Conservation (phyloP, 1,284 basidiomycete genomes). For the Takashimella koratensis region DNA sequence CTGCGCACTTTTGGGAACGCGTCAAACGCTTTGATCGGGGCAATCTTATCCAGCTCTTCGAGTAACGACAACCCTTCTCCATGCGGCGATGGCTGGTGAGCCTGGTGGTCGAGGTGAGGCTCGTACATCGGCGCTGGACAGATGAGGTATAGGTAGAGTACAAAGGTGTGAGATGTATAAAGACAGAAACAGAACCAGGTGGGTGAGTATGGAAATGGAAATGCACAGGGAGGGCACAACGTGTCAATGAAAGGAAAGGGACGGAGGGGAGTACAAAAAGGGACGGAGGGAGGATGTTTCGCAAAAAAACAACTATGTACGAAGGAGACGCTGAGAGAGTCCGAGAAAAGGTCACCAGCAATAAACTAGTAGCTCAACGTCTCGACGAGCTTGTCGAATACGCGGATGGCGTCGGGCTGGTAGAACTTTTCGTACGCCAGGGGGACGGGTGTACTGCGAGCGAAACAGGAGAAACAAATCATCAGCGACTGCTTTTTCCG, state of each 20-base stretch:
- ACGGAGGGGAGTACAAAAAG: background rate
- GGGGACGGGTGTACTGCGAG: conserved; percentile 67
- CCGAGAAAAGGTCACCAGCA: too few species aligned
- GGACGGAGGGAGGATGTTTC: background rate
- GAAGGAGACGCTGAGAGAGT: background rate
- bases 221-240: background rate
- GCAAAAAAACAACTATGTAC: background rate
- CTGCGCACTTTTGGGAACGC: conserved; percentile 71
- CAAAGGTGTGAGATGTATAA: too few species aligned
- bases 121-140: too few species aligned
- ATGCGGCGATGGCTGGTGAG: conserved; percentile 11
- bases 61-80: conserved; percentile 29
- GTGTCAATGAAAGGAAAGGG: background rate
- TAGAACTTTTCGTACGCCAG: conserved; percentile 86
- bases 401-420: conserved; percentile 76
- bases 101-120: conserved; percentile 30
- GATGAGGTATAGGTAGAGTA: too few species aligned
- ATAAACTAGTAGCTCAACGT: conserved; percentile 64
- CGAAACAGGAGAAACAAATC: background rate
- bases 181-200: background rate
- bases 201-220: background rate
- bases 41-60: conserved; percentile 49
- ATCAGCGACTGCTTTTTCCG: too few species aligned
- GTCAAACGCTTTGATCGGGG: conserved; percentile 50
- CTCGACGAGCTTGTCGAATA: conserved; percentile 78